Conservation (phyloP, 306 rosid species). For the Pueraria montana region DNA sequence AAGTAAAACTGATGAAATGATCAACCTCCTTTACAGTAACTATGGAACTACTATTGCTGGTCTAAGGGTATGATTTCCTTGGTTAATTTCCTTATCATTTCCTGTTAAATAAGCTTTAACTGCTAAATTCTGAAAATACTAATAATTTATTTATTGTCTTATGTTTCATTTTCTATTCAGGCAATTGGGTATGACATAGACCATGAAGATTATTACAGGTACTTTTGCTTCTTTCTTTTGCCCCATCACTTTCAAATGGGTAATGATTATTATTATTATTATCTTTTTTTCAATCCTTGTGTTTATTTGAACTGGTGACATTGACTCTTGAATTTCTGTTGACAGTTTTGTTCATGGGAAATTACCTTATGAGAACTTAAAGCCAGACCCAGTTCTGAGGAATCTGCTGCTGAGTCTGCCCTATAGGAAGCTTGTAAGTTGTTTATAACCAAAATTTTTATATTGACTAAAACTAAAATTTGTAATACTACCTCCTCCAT, state of each 20-base stretch:
- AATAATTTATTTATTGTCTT: neutral
- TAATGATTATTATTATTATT: no score
- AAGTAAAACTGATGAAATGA: constrained; percentile 64
- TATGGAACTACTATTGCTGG: constrained; percentile 98
- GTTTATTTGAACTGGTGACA: constrained; percentile 4
- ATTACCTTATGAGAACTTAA: constrained; percentile 86
- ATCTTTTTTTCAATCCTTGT: neutral
- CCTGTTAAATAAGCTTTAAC: neutral
- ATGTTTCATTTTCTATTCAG: constrained; percentile 54
- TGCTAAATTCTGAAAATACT: neutral
- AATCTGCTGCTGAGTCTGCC: constrained; percentile 75
- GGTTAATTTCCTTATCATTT: neutral
- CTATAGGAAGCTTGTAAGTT: constrained; percentile 78
- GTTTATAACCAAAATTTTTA: neutral
- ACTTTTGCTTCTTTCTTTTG: neutral
- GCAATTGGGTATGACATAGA: constrained; percentile 93
- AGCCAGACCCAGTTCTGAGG: constrained; percentile 80
- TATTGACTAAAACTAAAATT: no score
- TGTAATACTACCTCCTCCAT: no score
- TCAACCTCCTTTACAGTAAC: constrained; percentile 76
- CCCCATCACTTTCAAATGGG: neutral
- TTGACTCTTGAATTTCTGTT: constrained; percentile 3
- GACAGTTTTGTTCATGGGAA: constrained; percentile 90
- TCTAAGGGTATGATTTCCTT: constrained; percentile 69
- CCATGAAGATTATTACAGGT: constrained; percentile 89